Evolutionary conservation across 805 yeast genomes (phyloP).

Genomic region (Vanderwaltozyma polyspora): DNA sequence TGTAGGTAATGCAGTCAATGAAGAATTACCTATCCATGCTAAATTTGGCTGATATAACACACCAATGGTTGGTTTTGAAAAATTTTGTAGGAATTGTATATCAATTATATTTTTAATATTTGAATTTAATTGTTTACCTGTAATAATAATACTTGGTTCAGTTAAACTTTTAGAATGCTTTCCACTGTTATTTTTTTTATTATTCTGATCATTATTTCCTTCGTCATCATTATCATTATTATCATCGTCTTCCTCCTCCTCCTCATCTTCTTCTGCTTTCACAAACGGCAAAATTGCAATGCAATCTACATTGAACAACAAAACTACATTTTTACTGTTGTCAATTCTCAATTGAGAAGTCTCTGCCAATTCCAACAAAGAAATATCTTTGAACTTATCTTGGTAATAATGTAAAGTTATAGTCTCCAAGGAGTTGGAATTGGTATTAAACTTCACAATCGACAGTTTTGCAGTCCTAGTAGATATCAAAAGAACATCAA

Average conservation of each 20-base stretch:
- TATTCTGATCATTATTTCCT: conserved; percentile 1
- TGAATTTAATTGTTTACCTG: conserved; percentile 44
- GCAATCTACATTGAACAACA: conserved; percentile 52
- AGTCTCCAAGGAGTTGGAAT: conserved; percentile 46
- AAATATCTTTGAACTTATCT: conserved; percentile 41
- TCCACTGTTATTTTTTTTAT: neutral
- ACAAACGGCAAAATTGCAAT: conserved; percentile 57
- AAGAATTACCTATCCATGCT: conserved; percentile 63
- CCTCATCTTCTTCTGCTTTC: conserved; percentile 33
- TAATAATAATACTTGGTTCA: conserved; percentile 42
- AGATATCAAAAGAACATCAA: conserved; percentile 54
- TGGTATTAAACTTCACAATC: conserved; percentile 57
- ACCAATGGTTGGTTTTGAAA: conserved; percentile 74
- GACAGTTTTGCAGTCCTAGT: conserved; percentile 73
- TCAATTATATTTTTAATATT: conserved; percentile 56
- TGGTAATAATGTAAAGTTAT: conserved; percentile 83
- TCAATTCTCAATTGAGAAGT: conserved; percentile 45
- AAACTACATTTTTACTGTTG: conserved; percentile 46
- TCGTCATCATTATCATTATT: conserved; percentile 25
- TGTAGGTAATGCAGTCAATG: conserved; percentile 14
- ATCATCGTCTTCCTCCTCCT: conserved; percentile 30
- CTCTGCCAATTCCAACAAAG: conserved; percentile 26
- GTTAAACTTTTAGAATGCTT: conserved; percentile 1
- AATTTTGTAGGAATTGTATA: conserved; percentile 58
- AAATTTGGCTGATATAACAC: conserved; percentile 45